These are phyloP conservation scores for Cyclaneusma minus DNA, from an alignment of 2,329 filamentous ascomycete genomes.

Conservation along the genomic window DNA sequence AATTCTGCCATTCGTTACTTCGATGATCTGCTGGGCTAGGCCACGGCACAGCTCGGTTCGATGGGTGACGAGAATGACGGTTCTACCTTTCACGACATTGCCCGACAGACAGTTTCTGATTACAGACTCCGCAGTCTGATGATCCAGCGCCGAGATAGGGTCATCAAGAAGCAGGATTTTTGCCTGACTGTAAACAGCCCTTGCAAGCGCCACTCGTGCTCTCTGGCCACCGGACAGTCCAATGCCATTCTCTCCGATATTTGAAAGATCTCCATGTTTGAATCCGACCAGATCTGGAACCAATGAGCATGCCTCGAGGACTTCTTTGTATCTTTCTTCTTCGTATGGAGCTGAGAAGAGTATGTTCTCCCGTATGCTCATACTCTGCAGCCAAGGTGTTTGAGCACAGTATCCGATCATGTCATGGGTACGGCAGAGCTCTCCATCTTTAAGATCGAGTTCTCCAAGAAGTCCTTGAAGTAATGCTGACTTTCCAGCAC, in stretches of 20 bases:
- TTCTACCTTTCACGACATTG: conserved; percentile 34
- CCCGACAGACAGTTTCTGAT: conserved; percentile 40
- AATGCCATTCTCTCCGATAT: conserved; percentile 45
- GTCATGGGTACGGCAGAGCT: conserved; percentile 33
- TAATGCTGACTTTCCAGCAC: conserved; percentile 40
- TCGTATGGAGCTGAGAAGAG: conserved; percentile 53
- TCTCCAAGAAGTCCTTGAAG: conserved; percentile 18
- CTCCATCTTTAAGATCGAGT: conserved; percentile 11
- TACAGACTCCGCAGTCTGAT: conserved; percentile 47
- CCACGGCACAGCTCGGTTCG: conserved; percentile 54
- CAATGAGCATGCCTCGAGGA: conserved; percentile 49
- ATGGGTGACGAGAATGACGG: conserved; percentile 46
- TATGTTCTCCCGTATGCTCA: conserved; percentile 55
- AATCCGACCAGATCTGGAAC: conserved; percentile 45
- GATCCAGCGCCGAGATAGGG: conserved; percentile 42
- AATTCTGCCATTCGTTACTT: conserved; percentile 45
- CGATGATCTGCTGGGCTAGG: conserved; percentile 60
- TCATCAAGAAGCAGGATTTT: conserved; percentile 41
- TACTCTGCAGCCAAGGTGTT: conserved; percentile 52
- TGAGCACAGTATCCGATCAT: conserved; percentile 50
- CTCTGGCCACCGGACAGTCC: conserved; percentile 46
- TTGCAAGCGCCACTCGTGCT: conserved; percentile 41
- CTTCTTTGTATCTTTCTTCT: conserved; percentile 48
- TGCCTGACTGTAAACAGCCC: conserved; percentile 41
- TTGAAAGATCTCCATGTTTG: conserved; percentile 45